Evolutionary conservation across 2,329 filamentous ascomycete species (phyloP), one percentile per base, ranked within the genome.

Genomic region (Drechslera avenae): DNA sequence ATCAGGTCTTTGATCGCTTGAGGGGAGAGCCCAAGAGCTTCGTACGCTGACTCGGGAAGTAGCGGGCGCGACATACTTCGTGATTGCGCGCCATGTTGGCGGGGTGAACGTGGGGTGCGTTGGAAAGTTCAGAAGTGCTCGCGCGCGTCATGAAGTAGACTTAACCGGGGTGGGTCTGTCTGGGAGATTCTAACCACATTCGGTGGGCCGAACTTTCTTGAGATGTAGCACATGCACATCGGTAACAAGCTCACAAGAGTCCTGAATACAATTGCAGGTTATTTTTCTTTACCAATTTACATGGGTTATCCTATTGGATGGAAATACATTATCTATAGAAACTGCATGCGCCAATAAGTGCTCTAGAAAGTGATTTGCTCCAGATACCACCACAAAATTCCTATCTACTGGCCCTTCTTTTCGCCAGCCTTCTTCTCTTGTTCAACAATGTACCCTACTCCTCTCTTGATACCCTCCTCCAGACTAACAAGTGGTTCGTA

Each of bases 401-500:
- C 17, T 13, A 12, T 28, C 28, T 52, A 73, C 56, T 73, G 69
- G 7, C 59, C 65, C 61, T 73, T 73, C 66, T 73, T 73, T 55
- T 71, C 54, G 6, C 45, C 53, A 41, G 59, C 66, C 44, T 67
- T 66, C 57, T 64, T 48, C 32, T 69, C 60, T 51, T 71, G 55
- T 40, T 69, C 67, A 34, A 74, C 28, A 8, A 76, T 73, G 57
- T 79, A 73, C 46, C 66, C 62, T 35, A 79, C 78, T 12, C 76
- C 78, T 48, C 75, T 75, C 62, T 66, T 67, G 13, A 80, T 73
- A 8, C 87, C 89, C 60, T 90, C 86, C 55, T 86, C 81, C 50
- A 91, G 74, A 34, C 78, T 77, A 44, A 89, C 85, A 46, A 90
- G 73, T 3, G 89, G 88, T 69, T 75, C 71, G 73, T 92, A 92